phyloP scores from a whole-genome alignment of 352 stramenopile species.

The Pythium apleroticum region DNA sequence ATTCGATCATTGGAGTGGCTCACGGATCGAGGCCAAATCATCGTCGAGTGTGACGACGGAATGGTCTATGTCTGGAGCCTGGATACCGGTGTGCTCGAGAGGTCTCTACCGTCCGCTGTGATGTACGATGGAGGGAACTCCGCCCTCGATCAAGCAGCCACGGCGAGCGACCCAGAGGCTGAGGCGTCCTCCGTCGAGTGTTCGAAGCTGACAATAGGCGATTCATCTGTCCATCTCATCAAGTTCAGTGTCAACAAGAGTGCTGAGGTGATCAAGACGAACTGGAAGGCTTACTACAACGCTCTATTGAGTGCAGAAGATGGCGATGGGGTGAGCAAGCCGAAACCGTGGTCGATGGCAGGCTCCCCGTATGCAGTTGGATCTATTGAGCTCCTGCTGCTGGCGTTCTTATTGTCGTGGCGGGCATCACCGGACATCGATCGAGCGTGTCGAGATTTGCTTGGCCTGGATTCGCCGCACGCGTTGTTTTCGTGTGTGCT shows the following conservation, averaged over 20 bases:
- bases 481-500: conserved; percentile 70
- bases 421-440: conserved; percentile 65
- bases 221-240: conserved; percentile 55
- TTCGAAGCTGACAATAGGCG: conserved; percentile 54
- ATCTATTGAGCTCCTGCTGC: conserved; percentile 66
- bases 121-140: conserved; percentile 50
- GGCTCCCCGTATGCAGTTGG: conserved; percentile 61
- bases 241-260: conserved; percentile 66
- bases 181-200: conserved; percentile 37
- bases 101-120: conserved; percentile 50
- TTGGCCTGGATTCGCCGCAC: conserved; percentile 54
- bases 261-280: conserved; percentile 65
- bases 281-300: conserved; percentile 66
- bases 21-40: conserved; percentile 52
- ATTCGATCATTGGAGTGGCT: conserved; percentile 60
- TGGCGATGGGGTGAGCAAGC: neutral
- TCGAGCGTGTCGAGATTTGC: conserved; percentile 47
- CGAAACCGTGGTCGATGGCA: conserved; percentile 1
- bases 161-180: neutral
- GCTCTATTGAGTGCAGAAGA: conserved; percentile 22
- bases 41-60: conserved; percentile 68
- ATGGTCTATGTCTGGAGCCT: conserved; percentile 83
- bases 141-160: conserved; percentile 12
- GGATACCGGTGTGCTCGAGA: conserved; percentile 76
- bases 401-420: conserved; percentile 82